Conservation (phyloP, 495 filamentous ascomycete genomes). For the Penicillium canariense region DNA sequence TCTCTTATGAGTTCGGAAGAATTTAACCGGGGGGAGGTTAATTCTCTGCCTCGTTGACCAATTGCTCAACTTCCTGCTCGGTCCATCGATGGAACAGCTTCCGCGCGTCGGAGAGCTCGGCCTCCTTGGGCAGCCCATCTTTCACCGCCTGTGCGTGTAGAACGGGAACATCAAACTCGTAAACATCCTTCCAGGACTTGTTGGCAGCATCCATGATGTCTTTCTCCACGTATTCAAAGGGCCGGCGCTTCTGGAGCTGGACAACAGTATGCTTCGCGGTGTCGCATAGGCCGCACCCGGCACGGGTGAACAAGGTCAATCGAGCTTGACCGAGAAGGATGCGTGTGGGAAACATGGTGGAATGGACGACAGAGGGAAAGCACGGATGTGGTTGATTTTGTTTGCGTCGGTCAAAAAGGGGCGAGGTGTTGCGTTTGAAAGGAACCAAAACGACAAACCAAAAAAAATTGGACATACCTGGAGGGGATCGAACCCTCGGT, state of each 20-base stretch:
- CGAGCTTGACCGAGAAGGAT: constrained; percentile 55
- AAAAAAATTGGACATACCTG: too few species aligned
- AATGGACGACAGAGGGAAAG: too few species aligned
- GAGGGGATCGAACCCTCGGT: too few species aligned
- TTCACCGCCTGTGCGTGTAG: constrained; percentile 60
- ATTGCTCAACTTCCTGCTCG: constrained; percentile 61
- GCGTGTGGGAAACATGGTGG: constrained; percentile 37
- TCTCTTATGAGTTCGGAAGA: too few species aligned
- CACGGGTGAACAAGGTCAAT: constrained; percentile 80
- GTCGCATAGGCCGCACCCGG: constrained; percentile 75
- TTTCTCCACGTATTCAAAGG: constrained; percentile 74
- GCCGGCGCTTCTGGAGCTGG: constrained; percentile 62
- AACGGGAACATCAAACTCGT: constrained; percentile 90
- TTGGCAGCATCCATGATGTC: constrained; percentile 69
- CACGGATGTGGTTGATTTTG: too few species aligned
- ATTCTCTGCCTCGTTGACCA: constrained; percentile 64
- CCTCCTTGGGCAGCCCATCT: constrained; percentile 27
- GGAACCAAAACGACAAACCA: too few species aligned
- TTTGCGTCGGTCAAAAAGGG: too few species aligned
- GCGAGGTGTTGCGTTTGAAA: too few species aligned
- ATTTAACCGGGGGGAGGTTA: too few species aligned
- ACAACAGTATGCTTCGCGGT: constrained; percentile 71
- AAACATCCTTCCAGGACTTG: constrained; percentile 71
- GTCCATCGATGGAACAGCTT: constrained; percentile 87
- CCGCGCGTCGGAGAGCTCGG: constrained; percentile 51